Evolutionary conservation across 2,329 filamentous ascomycete genomes (phyloP).

Genomic region (Aspergillus oerlinghausenensis): DNA sequence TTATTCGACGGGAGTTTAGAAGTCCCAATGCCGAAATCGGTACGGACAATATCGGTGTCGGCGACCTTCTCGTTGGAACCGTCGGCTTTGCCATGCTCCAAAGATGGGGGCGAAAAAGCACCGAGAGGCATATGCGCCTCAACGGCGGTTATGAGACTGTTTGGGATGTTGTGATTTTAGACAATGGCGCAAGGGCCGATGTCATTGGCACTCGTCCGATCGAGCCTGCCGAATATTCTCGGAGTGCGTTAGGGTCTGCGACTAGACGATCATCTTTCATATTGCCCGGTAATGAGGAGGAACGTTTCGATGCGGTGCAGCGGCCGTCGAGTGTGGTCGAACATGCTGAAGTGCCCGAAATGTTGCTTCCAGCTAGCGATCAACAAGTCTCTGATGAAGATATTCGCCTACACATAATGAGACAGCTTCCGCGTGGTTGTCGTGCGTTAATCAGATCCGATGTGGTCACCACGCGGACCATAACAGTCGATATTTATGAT

Average conservation of each 20-base stretch:
- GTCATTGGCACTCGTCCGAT: conserved; percentile 41
- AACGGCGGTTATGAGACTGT: conserved; percentile 41
- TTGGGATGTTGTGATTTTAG: conserved; percentile 47
- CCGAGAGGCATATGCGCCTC: conserved; percentile 37
- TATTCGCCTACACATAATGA: conserved; percentile 45
- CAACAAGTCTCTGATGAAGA: conserved; percentile 43
- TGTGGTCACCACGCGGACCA: conserved; percentile 41
- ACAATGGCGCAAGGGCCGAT: conserved; percentile 43
- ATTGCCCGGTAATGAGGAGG: conserved; percentile 33
- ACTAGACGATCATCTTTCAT: conserved; percentile 52
- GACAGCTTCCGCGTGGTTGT: conserved; percentile 39
- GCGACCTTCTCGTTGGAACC: conserved; percentile 41
- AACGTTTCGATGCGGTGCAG: conserved; percentile 37
- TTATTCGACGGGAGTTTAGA: conserved; percentile 43
- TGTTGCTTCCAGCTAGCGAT: conserved; percentile 31
- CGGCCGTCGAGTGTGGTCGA: conserved; percentile 25
- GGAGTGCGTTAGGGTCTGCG: conserved; percentile 44
- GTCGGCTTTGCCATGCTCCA: conserved; percentile 45
- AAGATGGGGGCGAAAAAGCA: conserved; percentile 43
- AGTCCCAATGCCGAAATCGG: conserved; percentile 29
- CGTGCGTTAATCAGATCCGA: conserved; percentile 42
- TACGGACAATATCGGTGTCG: conserved; percentile 38
- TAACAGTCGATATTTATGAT: conserved; percentile 45
- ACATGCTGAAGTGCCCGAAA: conserved; percentile 19
- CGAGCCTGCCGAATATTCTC: conserved; percentile 28